A percentile compares a stretch with the other conserved stretches of the same genome.
phyloP scores from a whole-genome alignment of 1,284 basidiomycete species.

The Cryptococcus sp. region DNA sequence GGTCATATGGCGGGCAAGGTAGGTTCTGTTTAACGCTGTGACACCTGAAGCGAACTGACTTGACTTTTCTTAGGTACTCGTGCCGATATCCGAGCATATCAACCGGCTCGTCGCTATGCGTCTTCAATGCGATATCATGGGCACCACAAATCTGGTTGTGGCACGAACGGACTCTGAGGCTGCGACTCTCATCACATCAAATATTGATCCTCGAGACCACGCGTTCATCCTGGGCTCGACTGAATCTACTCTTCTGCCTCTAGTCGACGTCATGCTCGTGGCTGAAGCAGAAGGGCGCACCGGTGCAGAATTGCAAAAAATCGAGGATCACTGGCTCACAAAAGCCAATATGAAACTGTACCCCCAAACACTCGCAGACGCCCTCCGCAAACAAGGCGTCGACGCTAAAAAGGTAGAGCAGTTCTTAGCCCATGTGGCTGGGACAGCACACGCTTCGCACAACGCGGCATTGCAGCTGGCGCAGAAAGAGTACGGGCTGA shows the following conservation, averaged over 20 bases:
- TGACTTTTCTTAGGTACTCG: slow-evolving; percentile 51
- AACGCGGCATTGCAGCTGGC: slow-evolving; percentile 72
- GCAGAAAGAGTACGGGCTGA: slow-evolving; percentile 75
- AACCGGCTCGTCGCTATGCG: slow-evolving; percentile 75
- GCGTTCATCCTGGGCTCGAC: slow-evolving; percentile 92
- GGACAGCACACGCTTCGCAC: slow-evolving; percentile 63
- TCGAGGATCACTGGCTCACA: slow-evolving; percentile 85
- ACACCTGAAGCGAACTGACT: not conserved
- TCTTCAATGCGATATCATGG: slow-evolving; percentile 78
- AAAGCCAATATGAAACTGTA: slow-evolving; percentile 79
- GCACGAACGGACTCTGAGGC: slow-evolving; percentile 82
- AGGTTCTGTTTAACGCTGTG: slow-evolving; percentile 21
- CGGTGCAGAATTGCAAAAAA: slow-evolving; percentile 75
- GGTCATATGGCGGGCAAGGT: slow-evolving; percentile 77
- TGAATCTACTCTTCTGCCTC: slow-evolving; percentile 66
- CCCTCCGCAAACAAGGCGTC: slow-evolving; percentile 67
- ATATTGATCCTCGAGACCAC: slow-evolving; percentile 96
- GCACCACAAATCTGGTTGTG: slow-evolving; percentile 72
- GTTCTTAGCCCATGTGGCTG: slow-evolving; percentile 39
- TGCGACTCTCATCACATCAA: slow-evolving; percentile 92
- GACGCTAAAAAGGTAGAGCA: slow-evolving; percentile 46
- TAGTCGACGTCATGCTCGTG: slow-evolving; percentile 78
- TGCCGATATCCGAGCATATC: slow-evolving; percentile 72
- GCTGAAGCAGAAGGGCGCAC: slow-evolving; percentile 79
- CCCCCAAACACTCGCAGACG: slow-evolving; percentile 70